Evolutionary conservation across 106 monocot species (phyloP), one percentile per base, ranked within the genome.

Genomic region (Dendrobium chrysotoxum): DNA sequence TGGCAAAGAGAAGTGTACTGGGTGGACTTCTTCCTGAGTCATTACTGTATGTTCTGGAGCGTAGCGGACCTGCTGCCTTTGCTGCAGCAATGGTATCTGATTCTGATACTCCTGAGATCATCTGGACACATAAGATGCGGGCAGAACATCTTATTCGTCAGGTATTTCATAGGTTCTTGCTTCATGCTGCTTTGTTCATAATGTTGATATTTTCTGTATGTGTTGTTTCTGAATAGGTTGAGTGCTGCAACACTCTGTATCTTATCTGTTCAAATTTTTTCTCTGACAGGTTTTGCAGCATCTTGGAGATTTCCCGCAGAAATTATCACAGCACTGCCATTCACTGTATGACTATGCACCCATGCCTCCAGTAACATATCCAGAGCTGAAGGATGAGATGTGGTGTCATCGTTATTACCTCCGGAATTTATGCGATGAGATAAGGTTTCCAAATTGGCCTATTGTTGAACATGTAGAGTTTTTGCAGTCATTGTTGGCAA

Each of bases 371-470:
- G 95, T 99, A 53, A 99, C 99, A 78, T 99, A 95, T 86, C 95
- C 99, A 39, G 88, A 95, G 73, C 64, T 99, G 79, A 95, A 88
- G 84, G 99, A 99, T 91, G 99, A 99, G 81, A 99, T 99, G 99
- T 99, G 99, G 99, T 99, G 99, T 81, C 99, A 99, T 78, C 92
- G 99, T 53, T 99, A 99, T 79, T 99, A 99, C 78, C 95, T 99
- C 46, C 84, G 91, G 45, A 99, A 99, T 78, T 82, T 99, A 75
- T 99, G 99, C 84, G 99, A 99, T 84, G 99, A 99, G 81, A 86
- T 99, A 76, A 89, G 91, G 28, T 99, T 99, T 91, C 95, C 95
- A 28, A 95, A 91, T 76, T 99, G 99, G 99, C 99, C 95, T 44
- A 93, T 99, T 85, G 99, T 99, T 78, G 99, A 99, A 79, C 99